Evolutionary conservation across 2,329 filamentous ascomycete genomes (phyloP).

Genomic region (Torrubiella hemipterigena): DNA sequence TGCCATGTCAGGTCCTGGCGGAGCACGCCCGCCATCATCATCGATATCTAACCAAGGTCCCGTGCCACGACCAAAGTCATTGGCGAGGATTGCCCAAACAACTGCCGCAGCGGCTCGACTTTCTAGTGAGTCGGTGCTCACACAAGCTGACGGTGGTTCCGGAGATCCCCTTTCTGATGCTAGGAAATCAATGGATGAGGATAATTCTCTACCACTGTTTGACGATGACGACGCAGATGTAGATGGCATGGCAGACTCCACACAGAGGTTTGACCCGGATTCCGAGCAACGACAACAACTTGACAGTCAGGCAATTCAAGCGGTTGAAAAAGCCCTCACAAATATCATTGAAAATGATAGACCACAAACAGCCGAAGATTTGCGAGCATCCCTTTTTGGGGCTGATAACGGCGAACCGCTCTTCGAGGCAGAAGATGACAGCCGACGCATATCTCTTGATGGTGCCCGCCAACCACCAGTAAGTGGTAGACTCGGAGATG

Average conservation of each 20-base stretch:
- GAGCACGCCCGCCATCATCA: slow-evolving; percentile 9
- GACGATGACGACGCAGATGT: slow-evolving; percentile 72
- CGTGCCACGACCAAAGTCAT: slow-evolving; percentile 30
- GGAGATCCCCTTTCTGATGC: slow-evolving; percentile 27
- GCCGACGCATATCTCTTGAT: slow-evolving; percentile 52
- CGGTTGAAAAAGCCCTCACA: slow-evolving; percentile 83
- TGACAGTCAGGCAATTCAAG: slow-evolving; percentile 74
- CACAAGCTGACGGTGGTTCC: slow-evolving; percentile 23
- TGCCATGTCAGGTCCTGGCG: slow-evolving; percentile 10
- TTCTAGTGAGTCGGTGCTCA: slow-evolving; percentile 31
- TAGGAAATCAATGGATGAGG: slow-evolving; percentile 62
- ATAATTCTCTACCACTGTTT: slow-evolving; percentile 44
- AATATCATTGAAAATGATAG: slow-evolving; percentile 79
- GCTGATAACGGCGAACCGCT: slow-evolving; percentile 26
- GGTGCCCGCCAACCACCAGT: slow-evolving; percentile 18
- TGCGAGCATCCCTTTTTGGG: slow-evolving; percentile 54
- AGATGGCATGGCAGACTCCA: slow-evolving; percentile 57
- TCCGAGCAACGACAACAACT: slow-evolving; percentile 39
- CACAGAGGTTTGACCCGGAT: slow-evolving; percentile 69
- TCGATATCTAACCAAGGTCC: too few species aligned
- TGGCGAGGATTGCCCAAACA: slow-evolving; percentile 26
- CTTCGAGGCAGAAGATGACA: slow-evolving; percentile 44
- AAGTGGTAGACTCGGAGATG: slow-evolving; percentile 38
- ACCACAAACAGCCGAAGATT: slow-evolving; percentile 49
- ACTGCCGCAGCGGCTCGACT: too few species aligned